Base-by-base conservation (phyloP, 495 filamentous ascomycete species). In the Tuber borchii region DNA sequence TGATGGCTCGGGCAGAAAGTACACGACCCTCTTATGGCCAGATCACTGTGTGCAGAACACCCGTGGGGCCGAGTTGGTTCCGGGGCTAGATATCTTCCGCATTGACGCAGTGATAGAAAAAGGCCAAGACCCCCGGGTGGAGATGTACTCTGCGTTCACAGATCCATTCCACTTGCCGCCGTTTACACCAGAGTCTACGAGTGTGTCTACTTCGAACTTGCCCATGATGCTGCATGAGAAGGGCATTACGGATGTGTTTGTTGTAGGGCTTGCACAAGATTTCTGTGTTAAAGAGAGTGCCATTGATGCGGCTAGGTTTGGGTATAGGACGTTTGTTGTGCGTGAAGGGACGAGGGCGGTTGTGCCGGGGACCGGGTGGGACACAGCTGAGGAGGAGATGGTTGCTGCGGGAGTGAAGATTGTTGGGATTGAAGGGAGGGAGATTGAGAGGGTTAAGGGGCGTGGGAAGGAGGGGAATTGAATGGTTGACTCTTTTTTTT, bases 111-210 rank as follows among this genome's bases (percentile, higher is more conserved):
- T 92, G 65, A 86, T 97, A 65, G 87, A 92, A 76, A 99, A 99
- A 84, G 95, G 95, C 46, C 87, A 86, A 78, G 87, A 93, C 76
- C 78, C 86, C 46, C 86, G 87, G 69, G 87, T 96, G 14, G 95
- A 99, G 85, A 97, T 97, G 93, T 98, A 97, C 84, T 92, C 90
- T 71, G 93, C 89, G 5, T 97, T 99, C 82, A 90, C 89, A 71
- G 91, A 92, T 83, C 91, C 91, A 0, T 93, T 93, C 83, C 89
- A 89, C 71, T 34, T 75, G 16, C 69, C 74, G 9, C 79, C 81
- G 7, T 74, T 74, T 31, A 83, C 77, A 16, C 48, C 79, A 6
- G 51, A 76, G 65, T 82, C 80, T 44, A 81, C 87, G 26, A 84
- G 85, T n/a, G 87, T 89, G 20, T 87, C 87, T 76, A 88, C 90